These are phyloP conservation scores for Eremochloa ophiuroides DNA, from an alignment of 176 grass and related monocot genomes.

Conservation along the genomic window DNA sequence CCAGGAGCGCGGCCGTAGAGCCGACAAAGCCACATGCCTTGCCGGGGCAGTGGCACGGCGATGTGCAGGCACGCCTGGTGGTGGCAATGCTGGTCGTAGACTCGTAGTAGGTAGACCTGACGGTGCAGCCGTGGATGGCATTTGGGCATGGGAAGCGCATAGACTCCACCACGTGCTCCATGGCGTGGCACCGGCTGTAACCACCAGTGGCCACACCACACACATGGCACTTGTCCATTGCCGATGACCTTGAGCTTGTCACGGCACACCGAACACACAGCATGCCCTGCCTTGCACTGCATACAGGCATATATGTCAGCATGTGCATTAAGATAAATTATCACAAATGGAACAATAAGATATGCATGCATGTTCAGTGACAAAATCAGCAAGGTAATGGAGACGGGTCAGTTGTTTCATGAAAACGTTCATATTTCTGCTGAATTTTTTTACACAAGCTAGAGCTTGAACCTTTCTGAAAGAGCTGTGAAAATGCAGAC, in stretches of 20 bases:
- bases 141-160: no score
- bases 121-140: no score
- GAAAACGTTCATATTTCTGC: background rate
- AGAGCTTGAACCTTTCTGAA: background rate
- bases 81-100: no score
- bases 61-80: no score
- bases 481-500: background rate
- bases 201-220: no score
- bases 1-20: no score
- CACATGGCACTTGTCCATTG: no score
- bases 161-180: no score
- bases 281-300: background rate
- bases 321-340: background rate
- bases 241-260: background rate
- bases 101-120: no score
- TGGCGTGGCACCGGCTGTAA: no score
- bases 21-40: no score
- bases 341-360: background rate
- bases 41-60: no score
- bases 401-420: background rate
- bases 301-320: background rate
- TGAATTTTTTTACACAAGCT: background rate
- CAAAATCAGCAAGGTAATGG: background rate
- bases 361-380: background rate
- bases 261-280: background rate